Conservation (phyloP, 2,329 filamentous ascomycete genomes). For the Verticillium nonalfalfae region DNA sequence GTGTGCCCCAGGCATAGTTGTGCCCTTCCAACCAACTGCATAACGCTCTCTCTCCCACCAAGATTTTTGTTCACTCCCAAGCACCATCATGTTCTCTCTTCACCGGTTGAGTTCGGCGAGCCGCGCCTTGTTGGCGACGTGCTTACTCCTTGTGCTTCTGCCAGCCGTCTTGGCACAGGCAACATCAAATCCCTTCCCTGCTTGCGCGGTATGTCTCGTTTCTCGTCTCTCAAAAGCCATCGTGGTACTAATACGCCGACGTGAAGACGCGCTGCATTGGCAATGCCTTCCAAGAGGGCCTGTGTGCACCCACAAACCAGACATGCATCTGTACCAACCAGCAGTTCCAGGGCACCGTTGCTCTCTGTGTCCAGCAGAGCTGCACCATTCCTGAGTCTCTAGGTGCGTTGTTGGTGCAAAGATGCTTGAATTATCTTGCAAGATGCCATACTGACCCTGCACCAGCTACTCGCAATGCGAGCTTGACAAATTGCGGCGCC, state of each 20-base stretch:
- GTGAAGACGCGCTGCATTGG: slow-evolving; percentile 7
- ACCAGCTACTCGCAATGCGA: slow-evolving; percentile 16
- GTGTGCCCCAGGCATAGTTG: background rate
- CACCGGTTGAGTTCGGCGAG: background rate
- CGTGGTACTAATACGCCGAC: background rate
- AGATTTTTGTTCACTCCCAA: background rate
- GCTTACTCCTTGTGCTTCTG: background rate
- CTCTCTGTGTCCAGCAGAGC: slow-evolving; percentile 11
- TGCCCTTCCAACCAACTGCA: background rate
- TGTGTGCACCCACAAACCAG: slow-evolving; percentile 14
- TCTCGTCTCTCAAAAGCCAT: background rate
- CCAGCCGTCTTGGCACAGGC: background rate
- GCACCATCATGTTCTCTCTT: background rate
- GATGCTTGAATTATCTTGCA: background rate
- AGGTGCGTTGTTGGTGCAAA: slow-evolving; percentile 4
- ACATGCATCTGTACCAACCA: slow-evolving; percentile 15
- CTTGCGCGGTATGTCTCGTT: background rate
- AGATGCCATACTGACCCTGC: background rate
- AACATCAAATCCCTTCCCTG: background rate
- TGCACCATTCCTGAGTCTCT: slow-evolving; percentile 15
- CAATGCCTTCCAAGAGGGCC: slow-evolving; percentile 4
- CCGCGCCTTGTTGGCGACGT: background rate
- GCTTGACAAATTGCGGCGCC: slow-evolving; percentile 16
- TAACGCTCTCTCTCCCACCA: background rate
- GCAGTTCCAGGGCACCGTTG: slow-evolving; percentile 11